These are phyloP conservation scores for Termitomyces eurrhizus DNA, from an alignment of 768 basidiomycete species.

Conservation along the genomic window DNA sequence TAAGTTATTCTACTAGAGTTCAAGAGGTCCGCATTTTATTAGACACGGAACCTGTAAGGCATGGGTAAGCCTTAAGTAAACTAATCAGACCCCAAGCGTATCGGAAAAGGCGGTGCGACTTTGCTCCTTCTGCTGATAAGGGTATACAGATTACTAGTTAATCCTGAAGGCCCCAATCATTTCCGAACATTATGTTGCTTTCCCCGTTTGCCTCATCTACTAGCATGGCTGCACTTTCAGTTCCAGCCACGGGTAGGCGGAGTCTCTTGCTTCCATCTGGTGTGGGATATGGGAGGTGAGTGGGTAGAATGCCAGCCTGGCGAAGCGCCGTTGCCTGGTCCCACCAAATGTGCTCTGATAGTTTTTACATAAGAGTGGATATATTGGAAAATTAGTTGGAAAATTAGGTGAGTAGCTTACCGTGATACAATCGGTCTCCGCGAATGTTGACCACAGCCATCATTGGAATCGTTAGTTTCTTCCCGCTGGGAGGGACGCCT, in stretches of 20 bases:
- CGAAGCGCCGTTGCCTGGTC: slow-evolving; percentile 36
- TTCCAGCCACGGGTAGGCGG: slow-evolving; percentile 34
- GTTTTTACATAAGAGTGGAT: not conserved
- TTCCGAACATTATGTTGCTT: slow-evolving; percentile 36
- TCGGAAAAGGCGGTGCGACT: not conserved
- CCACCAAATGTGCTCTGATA: slow-evolving; percentile 43
- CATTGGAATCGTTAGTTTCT: slow-evolving; percentile 47
- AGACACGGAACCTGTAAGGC: not conserved
- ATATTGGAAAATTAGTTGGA: not conserved
- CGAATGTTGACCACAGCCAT: slow-evolving; percentile 52
- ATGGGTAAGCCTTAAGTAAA: not conserved
- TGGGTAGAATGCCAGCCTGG: slow-evolving; percentile 34
- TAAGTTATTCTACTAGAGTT: not conserved
- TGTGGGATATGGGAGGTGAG: slow-evolving; percentile 25
- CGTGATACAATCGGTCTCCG: slow-evolving; percentile 34
- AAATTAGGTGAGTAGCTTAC: slow-evolving; percentile 15
- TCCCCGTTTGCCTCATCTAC: slow-evolving; percentile 31
- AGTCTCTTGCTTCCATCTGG: slow-evolving; percentile 20
- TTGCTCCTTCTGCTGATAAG: not conserved
- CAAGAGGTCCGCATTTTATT: not conserved
- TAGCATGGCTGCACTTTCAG: slow-evolving; percentile 32
- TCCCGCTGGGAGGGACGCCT: slow-evolving; percentile 48
- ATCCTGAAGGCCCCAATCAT: slow-evolving; percentile 27
- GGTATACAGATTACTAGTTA: not conserved
- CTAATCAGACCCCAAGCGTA: not conserved